Percentiles rank a stretch among this genome's conserved stretches.
Evolutionary conservation across 768 basidiomycete genomes (phyloP).

Genomic region (Pisolithus orientalis): DNA sequence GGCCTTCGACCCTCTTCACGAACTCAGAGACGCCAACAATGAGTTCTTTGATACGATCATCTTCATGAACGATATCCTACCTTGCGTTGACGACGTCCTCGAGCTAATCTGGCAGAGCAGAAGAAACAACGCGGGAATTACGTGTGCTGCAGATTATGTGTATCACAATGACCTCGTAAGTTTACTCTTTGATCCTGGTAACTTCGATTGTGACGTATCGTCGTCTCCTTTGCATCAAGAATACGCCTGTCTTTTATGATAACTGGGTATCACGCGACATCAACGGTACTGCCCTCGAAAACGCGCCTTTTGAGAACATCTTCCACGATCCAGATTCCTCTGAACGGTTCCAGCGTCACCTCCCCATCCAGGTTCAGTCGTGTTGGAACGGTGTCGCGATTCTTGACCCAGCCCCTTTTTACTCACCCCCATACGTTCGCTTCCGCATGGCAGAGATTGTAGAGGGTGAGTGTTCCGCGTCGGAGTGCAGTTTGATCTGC

Average conservation of each 20-base stretch:
- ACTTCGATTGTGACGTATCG: neutral
- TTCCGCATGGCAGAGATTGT: slow-evolving; percentile 93
- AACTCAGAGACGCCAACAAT: slow-evolving; percentile 83
- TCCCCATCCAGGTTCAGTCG: slow-evolving; percentile 93
- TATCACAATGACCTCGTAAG: slow-evolving; percentile 90
- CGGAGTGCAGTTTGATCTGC: slow-evolving; percentile 94
- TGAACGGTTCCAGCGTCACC: slow-evolving; percentile 81
- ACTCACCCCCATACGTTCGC: slow-evolving; percentile 80
- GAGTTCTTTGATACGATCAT: slow-evolving; percentile 96
- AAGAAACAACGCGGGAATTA: slow-evolving; percentile 93
- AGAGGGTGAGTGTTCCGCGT: slow-evolving; percentile 90
- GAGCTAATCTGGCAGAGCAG: slow-evolving; percentile 97
- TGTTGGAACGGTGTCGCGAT: slow-evolving; percentile 99
- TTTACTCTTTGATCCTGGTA: slow-evolving; percentile 6
- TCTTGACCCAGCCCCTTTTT: slow-evolving; percentile 93
- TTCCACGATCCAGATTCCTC: slow-evolving; percentile 81
- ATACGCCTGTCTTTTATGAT: slow-evolving; percentile 92
- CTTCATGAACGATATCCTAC: slow-evolving; percentile 99
- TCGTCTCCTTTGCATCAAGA: slow-evolving; percentile 27
- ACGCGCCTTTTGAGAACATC: slow-evolving; percentile 91
- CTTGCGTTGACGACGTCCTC: slow-evolving; percentile 94
- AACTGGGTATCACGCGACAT: slow-evolving; percentile 99
- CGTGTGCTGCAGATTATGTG: slow-evolving; percentile 99
- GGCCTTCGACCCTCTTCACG: slow-evolving; percentile 92
- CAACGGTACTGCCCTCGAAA: slow-evolving; percentile 97